Conservation (phyloP, 768 basidiomycete genomes). For the Sarcodon aspratus region DNA sequence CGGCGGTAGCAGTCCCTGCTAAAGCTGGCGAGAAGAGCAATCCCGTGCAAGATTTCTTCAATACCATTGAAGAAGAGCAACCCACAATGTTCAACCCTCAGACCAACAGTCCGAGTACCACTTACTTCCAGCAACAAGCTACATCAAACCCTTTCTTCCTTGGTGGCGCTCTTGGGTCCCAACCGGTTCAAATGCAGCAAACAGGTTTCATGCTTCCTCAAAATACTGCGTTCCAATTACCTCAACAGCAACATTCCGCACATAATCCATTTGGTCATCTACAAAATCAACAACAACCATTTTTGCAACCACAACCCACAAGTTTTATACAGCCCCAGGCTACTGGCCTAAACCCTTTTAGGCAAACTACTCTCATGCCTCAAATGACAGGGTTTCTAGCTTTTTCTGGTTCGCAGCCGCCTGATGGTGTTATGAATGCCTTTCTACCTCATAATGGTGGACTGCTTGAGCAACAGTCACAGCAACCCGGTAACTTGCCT, state of each 20-base stretch:
- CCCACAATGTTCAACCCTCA: slow-evolving; percentile 60
- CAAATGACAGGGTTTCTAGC: slow-evolving; percentile 17
- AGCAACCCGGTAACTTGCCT: slow-evolving; percentile 7
- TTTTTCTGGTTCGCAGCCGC: slow-evolving; percentile 4
- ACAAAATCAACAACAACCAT: slow-evolving; percentile 22
- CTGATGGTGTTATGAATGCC: slow-evolving; percentile 5
- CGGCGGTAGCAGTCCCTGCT: slow-evolving; percentile 11
- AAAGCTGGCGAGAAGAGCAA: slow-evolving; percentile 23
- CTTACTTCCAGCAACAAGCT: slow-evolving; percentile 46
- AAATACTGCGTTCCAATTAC: slow-evolving; percentile 25
- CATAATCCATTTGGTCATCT: slow-evolving; percentile 37
- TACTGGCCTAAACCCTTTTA: slow-evolving; percentile 35
- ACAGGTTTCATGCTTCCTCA: slow-evolving; percentile 48
- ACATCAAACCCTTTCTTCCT: slow-evolving; percentile 71
- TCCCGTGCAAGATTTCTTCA: slow-evolving; percentile 75
- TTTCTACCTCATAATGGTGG: slow-evolving; percentile 5
- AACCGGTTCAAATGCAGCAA: slow-evolving; percentile 22
- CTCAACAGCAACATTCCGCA: slow-evolving; percentile 13
- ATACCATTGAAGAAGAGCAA: slow-evolving; percentile 75
- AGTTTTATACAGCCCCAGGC: slow-evolving; percentile 35
- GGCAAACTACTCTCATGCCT: slow-evolving; percentile 36
- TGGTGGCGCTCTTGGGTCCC: slow-evolving; percentile 27
- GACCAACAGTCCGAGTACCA: slow-evolving; percentile 38
- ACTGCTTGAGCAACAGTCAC: slow-evolving; percentile 4
- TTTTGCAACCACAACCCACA: slow-evolving; percentile 44